Evolutionary conservation across 495 filamentous ascomycete species (phyloP), one percentile per base, ranked within the genome.

Genomic region (Sabuloglossum arenarium): DNA sequence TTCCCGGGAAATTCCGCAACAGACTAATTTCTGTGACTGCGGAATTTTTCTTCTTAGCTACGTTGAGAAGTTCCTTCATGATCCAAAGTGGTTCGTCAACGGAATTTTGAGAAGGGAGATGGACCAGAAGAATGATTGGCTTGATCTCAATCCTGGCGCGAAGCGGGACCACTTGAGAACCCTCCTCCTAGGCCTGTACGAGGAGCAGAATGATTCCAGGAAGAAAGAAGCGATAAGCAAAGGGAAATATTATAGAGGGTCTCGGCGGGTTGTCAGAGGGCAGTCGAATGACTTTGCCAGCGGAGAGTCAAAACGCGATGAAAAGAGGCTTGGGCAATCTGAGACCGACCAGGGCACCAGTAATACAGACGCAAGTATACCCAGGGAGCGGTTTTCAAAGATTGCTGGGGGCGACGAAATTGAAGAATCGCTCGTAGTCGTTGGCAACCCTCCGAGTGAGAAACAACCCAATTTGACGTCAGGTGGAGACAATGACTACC

Each of bases 11-110:
- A 81, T 93, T 21, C 91, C 93, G 1, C 63, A 77, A 53, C 91
- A 98, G 66, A 69, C 77, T 14, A 98, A 97, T 60, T 84, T 71
- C 62, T 88, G 77, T 43, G 91, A 98, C 65, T 98, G 91, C 64
- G 91, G 91, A 1, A 65, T 95, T 1, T 97, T 80, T 64, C 68
- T 97, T 9, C 67, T 96, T 10, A 83, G 78, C 3, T 98, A 97
- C 59, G 65, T 91, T 27, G 78, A 85, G 60, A 79, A 82, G 59
- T 96, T 98, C 57, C 73, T 88, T 1, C 67, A 76, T 53, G 62
- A 81, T 53, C 88, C 87, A 3, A 75, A 81, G 49, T 59, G 56
- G 2, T 93, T 93, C 52, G 68, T 81, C 23, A 61, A 59, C n/a
- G 77, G 73, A 47, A 64, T 79, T 21, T 66, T 84, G 1, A 66